Percentiles rank a stretch among this genome's conserved stretches.
Evolutionary conservation across 345 rosid genomes (phyloP).

Genomic region (Hibiscus mutabilis): DNA sequence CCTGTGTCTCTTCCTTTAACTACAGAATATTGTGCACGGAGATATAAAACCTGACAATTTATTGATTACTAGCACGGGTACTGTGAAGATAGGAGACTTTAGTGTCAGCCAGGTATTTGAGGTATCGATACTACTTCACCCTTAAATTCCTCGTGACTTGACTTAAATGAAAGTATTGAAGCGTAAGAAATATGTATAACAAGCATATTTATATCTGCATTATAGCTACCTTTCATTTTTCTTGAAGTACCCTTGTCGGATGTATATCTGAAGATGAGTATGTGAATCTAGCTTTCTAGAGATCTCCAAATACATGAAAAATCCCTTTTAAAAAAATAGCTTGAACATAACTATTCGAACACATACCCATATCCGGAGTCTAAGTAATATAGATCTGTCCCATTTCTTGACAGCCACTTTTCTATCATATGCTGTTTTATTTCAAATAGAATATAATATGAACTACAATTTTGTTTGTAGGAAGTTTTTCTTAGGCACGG

Average conservation of each 20-base stretch:
- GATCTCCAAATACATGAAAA: background rate
- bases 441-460: too few relatives aligned
- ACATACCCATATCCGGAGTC: background rate
- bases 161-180: background rate
- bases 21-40: slow-evolving; percentile 90
- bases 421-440: background rate
- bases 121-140: slow-evolving; percentile 37
- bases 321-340: background rate
- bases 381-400: background rate
- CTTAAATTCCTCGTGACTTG: background rate
- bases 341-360: background rate
- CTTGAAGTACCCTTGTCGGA: background rate
- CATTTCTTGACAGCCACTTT: background rate
- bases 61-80: slow-evolving; percentile 66
- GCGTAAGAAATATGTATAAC: background rate
- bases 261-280: background rate
- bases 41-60: slow-evolving; percentile 98
- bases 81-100: slow-evolving; percentile 91
- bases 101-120: slow-evolving; percentile 96
- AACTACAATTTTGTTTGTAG: background rate
- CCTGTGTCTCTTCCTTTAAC: slow-evolving; percentile 6
- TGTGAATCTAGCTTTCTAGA: background rate
- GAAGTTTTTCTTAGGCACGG: background rate
- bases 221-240: background rate
- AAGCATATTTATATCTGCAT: background rate